Evolutionary conservation across 768 basidiomycete species (phyloP), one percentile per base, ranked within the genome.

Genomic region (Neoboletus brunneissimus): DNA sequence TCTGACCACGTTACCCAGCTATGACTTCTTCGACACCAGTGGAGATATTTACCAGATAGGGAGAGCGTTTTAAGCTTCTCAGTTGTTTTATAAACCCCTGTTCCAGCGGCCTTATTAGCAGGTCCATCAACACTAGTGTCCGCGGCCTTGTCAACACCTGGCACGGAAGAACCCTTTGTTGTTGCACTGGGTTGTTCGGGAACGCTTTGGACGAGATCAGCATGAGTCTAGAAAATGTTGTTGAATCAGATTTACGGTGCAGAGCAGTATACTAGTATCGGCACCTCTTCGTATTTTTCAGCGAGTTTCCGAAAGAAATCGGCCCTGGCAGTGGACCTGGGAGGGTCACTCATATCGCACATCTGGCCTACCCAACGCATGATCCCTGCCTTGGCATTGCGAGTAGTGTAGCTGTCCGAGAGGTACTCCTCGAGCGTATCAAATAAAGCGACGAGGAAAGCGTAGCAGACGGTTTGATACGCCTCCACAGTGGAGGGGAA

Each of bases 401-500:
- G 25, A 5, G 11, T 23, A 5, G 25, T 25, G 13, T 18, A 35
- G 0, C 18, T 8, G 18, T 20, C 22, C 25, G 20, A 22, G 22
- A 63, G 29, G 18, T 40, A 23, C 1, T 31, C 37, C 1, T 48
- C 9, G 13, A 63, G 42, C 1, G 42, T 40, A 0, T 29, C 18
- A 10, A 57, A 60, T 23, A 63, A 18, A 25, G 62, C 55, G 0
- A 25, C 40, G 34, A 64, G 48, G 40, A 64, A 51, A 0, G 47
- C 50, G 16, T 42, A 55, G 42, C 56, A 57, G 16, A 40, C 13
- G 1, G 29, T 15, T 9, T 27, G 31, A 37, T 62, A 65, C 1
- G 31, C 31, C 1, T 35, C 25, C 9, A 4, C n/a, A 1, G 41
- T 29, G 2, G 12, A 0, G 4, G 42, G 27, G 4, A 37, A 43